Evolutionary conservation across 768 basidiomycete species (phyloP), one percentile per base, ranked within the genome.

Genomic region (Rhodosporidiobolus odoratus): DNA sequence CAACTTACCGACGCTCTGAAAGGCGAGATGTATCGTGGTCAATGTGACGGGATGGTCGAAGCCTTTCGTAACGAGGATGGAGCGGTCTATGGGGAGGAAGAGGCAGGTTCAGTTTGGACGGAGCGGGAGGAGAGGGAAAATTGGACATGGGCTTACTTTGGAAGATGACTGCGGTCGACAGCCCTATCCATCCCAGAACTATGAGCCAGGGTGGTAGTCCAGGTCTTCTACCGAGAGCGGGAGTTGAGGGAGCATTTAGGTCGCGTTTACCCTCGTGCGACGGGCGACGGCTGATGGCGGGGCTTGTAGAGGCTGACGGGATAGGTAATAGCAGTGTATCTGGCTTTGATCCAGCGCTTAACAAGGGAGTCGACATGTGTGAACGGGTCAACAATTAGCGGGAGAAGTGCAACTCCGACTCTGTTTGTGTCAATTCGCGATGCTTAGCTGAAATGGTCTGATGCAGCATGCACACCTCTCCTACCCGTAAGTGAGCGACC

Each of bases 1-100:
- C 45, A 57, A 62, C 70, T 32, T 90, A 64, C 68, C 68, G 54
- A 91, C 82, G 4, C 90, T 83, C 50, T 65, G 70, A 50, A 69
- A 70, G 23, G 47, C 40, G 50, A 68, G 43, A 32, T 76, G 72
- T 32, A 73, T 21, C 23, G 71, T 45, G 4, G 68, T 76, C 67
- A 78, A 63, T 80, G 95, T 94, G 74, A 96, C 90, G 34, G 94
- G 94, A 82, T 83, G 94, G 76, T 86, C 85, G 83, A 97, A 97
- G 69, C 87, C 80, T 77, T 89, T 86, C 54, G 84, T 73, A 56
- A 76, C 68, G 59, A 79, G 78, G 73, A 81, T 72, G 17, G 53
- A 30, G 17, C 70, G 70, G 41, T 62, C 37, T 23, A 3, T 6
- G 2, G 5, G 21, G 34, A 47, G 27, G 45, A 65, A 54, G 34